Evolutionary conservation across 2,329 filamentous ascomycete species (phyloP), one percentile per base, ranked within the genome.

Genomic region (Xylariaceae sp.): DNA sequence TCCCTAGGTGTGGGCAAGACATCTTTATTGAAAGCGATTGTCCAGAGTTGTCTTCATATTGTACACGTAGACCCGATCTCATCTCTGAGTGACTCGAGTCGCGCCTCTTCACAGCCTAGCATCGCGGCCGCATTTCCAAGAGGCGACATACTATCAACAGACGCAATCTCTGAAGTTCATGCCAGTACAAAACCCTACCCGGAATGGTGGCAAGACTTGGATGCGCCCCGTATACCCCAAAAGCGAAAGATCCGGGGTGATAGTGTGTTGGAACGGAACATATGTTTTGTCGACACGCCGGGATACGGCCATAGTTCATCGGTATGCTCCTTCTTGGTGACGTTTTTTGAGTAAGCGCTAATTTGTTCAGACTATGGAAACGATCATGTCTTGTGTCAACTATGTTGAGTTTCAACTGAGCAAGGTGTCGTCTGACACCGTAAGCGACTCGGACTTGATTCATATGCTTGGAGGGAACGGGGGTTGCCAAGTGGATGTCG

Each of bases 221-320:
- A 92, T 57, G 85, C 88, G 62, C 84, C 82, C 59, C 79, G 78
- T 30, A 64, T 76, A 80, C 53, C 74, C 83, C 62, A 82, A 51
- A 81, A 86, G 69, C 82, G 88, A 67, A 89, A 87, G 71, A 93
- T 89, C 68, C 77, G 85, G 55, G 86, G 86, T 6, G 92, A 94
- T 64, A 82, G 85, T 18, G 83, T 97, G 45, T 77, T 97, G 51
- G 93, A 97, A 71, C 84, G 93, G 35, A 99, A 99, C 70, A 76
- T 99, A 4, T 96, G 91, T 73, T 97, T 99, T 71, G 86, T 97
- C 59, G 93, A 97, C 75, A 93, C 89, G 1, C 85, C 88, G 9
- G 86, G 87, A 10, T 85, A 84, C 72, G 76, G 79, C 47, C 76
- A 72, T 64, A 80, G 78, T 51, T 78, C 76, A 51, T 82, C 81